Conservation (phyloP, 441 rosid genomes). For the Gossypium schwendimanii region DNA sequence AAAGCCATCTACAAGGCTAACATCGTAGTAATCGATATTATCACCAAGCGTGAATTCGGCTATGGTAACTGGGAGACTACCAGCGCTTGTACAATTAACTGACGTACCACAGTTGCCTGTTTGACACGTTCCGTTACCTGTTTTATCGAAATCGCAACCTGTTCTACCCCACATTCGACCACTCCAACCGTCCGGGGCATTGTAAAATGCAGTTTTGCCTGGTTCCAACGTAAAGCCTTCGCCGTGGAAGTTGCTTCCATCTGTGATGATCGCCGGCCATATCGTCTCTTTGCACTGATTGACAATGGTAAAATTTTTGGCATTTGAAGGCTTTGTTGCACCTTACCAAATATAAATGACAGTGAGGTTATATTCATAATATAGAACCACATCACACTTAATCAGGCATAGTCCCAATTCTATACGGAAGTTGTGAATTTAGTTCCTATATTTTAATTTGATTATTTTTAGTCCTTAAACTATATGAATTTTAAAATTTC, state of each 20-base stretch:
- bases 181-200: conserved; percentile 36
- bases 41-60: conserved; percentile 54
- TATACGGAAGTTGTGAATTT: too few relatives aligned
- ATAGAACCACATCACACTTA: neutral
- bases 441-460: too few relatives aligned
- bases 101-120: conserved; percentile 47
- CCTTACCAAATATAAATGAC: conserved; percentile 6
- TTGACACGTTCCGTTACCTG: conserved; percentile 34
- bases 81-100: conserved; percentile 38
- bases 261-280: conserved; percentile 50
- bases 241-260: conserved; percentile 18
- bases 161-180: conserved; percentile 75
- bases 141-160: conserved; percentile 35
- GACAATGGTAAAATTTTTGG: conserved; percentile 38
- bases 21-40: conserved; percentile 38
- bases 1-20: conserved; percentile 61
- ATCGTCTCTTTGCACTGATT: conserved; percentile 52
- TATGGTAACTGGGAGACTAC: conserved; percentile 41
- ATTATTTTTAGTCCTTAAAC: too few relatives aligned
- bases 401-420: too few relatives aligned
- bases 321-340: conserved; percentile 19
- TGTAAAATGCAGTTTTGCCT: conserved; percentile 30
- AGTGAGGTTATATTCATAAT: neutral
- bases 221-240: conserved; percentile 31
- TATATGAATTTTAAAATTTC: too few relatives aligned